Conservation (phyloP, 768 basidiomycete species). For the Fistulinella prunicolor region DNA sequence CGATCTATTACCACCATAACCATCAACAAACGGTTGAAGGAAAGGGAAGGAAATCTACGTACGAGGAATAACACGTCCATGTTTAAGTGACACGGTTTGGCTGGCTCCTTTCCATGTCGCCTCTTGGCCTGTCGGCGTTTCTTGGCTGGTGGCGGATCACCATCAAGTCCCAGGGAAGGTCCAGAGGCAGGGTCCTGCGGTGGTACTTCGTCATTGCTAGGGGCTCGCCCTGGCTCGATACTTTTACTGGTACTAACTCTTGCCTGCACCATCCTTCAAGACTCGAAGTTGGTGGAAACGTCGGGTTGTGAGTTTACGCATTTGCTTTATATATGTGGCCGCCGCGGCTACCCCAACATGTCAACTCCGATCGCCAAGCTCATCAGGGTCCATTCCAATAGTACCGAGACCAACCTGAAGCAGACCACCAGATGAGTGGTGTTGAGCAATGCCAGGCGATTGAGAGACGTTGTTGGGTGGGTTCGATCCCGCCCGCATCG, state of each 20-base stretch:
- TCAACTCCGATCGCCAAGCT: too few species aligned
- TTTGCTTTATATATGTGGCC: too few species aligned
- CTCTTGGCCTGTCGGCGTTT: not conserved
- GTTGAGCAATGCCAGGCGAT: constrained; percentile 55
- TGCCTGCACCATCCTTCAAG: not conserved
- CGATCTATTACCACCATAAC: constrained; percentile 30
- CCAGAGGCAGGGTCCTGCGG: not conserved
- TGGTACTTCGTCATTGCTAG: too few species aligned
- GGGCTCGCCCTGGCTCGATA: too few species aligned
- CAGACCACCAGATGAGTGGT: too few species aligned
- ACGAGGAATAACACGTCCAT: constrained; percentile 3
- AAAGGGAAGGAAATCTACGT: not conserved
- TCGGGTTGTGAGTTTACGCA: too few species aligned
- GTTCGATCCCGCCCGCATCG: constrained; percentile 78
- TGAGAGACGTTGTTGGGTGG: constrained; percentile 74
- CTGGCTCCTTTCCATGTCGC: not conserved
- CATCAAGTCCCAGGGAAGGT: not conserved
- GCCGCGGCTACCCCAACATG: too few species aligned
- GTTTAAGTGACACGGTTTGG: not conserved
- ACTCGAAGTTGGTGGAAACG: too few species aligned
- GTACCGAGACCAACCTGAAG: too few species aligned
- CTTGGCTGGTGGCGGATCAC: not conserved
- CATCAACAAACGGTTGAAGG: not conserved
- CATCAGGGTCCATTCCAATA: too few species aligned
- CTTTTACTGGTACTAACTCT: not conserved